phyloP scores from a whole-genome alignment of 192 early-diverging fungal genomes.

The Backusella liffmaniae region DNA sequence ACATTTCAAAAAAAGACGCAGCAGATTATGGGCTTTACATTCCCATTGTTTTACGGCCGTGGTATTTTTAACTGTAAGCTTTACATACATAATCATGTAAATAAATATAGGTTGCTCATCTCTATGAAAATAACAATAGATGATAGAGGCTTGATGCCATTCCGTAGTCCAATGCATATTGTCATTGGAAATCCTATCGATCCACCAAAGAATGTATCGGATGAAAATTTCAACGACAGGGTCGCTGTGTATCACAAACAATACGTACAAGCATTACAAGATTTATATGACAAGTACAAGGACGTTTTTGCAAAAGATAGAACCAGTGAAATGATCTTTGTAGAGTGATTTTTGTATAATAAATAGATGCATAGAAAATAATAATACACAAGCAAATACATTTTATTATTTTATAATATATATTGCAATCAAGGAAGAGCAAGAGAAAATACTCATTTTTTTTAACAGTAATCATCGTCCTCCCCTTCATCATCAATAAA shows the following conservation, averaged over 20 bases:
- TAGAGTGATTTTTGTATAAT: constrained; percentile 50
- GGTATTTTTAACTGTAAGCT: constrained; percentile 84
- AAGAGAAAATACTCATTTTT: not conserved
- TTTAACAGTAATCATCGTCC: constrained; percentile 17
- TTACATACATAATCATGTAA: not conserved
- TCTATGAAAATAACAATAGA: not conserved
- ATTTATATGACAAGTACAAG: constrained; percentile 69
- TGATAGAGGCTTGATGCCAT: constrained; percentile 32
- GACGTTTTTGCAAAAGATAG: constrained; percentile 65
- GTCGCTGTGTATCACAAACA: constrained; percentile 61
- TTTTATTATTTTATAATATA: not conserved
- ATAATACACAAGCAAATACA: not conserved
- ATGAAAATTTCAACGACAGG: constrained; percentile 33
- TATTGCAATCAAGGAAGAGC: not conserved
- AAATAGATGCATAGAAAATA: not conserved
- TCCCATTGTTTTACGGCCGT: constrained; percentile 79
- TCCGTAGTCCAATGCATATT: constrained; percentile 32
- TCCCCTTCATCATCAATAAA: constrained; percentile 24
- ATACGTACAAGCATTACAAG: constrained; percentile 64
- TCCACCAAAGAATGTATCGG: constrained; percentile 58
- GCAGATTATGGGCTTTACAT: constrained; percentile 65
- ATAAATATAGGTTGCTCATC: not conserved
- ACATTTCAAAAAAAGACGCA: constrained; percentile 71
- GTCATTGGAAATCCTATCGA: constrained; percentile 41
- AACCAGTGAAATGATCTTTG: constrained; percentile 59